Percentiles rank a stretch among this genome's conserved stretches.
These are phyloP conservation scores for Neopestalotiopsis rosae DNA, from an alignment of 2,329 filamentous ascomycete species.

Conservation along the genomic window DNA sequence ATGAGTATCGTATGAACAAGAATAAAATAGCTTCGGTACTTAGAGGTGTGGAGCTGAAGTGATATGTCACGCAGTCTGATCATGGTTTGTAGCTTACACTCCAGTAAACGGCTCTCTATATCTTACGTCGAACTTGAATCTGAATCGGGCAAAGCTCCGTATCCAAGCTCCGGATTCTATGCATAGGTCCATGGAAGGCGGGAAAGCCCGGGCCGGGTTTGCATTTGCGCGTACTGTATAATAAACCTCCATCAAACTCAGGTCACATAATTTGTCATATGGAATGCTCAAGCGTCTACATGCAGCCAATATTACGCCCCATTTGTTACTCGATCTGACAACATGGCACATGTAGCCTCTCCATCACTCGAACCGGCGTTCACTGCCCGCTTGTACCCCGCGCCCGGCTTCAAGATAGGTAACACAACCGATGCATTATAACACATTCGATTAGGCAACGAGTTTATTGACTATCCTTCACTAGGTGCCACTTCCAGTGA, in stretches of 20 bases:
- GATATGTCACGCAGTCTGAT: not conserved
- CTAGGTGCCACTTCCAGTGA: not conserved
- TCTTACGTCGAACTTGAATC: not conserved
- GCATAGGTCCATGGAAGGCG: not conserved
- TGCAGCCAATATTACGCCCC: not conserved
- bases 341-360: not conserved
- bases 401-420: not conserved
- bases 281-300: no score
- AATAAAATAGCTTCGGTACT: not conserved
- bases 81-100: not conserved
- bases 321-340: not conserved
- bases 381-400: not conserved
- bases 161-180: not conserved
- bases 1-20: not conserved
- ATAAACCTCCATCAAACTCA: not conserved
- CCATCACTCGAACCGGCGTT: not conserved
- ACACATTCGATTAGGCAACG: no score
- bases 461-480: no score
- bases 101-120: not conserved
- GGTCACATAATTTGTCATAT: no score
- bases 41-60: not conserved
- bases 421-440: not conserved
- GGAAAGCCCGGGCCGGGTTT: not conserved
- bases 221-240: not conserved
- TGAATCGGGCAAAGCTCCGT: not conserved